A percentile compares a stretch with the other conserved stretches of the same genome.
Evolutionary conservation across 345 rosid genomes (phyloP).

Genomic region (Hibiscus trionum): DNA sequence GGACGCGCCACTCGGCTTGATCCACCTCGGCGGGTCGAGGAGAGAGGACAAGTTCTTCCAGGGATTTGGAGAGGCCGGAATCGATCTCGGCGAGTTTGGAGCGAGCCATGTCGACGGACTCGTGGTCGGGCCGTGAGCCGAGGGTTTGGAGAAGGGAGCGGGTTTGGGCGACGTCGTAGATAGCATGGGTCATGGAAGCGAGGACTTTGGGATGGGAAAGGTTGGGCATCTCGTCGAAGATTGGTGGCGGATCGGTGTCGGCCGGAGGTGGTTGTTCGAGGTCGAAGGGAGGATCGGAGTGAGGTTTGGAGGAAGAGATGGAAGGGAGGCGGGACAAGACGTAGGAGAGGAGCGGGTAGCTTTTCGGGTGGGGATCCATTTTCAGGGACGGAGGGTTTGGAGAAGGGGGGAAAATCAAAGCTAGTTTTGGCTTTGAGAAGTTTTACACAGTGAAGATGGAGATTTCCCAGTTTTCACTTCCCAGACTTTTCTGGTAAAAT

Average conservation of each 20-base stretch:
- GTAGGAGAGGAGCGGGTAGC: conserved; percentile 79
- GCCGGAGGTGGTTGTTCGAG: conserved; percentile 21
- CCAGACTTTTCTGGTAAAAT: neutral
- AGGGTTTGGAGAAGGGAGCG: conserved; percentile 72
- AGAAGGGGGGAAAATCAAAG: neutral
- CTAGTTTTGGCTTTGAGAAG: neutral
- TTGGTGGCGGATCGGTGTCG: conserved; percentile 10
- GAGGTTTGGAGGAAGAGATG: conserved; percentile 18
- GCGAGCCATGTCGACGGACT: conserved; percentile 69
- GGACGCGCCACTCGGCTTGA: conserved; percentile 43
- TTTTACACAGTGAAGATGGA: neutral
- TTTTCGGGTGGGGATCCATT: conserved; percentile 72
- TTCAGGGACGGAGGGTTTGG: neutral
- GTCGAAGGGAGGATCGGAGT: conserved; percentile 24
- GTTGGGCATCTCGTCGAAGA: conserved; percentile 55
- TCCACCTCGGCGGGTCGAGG: conserved; percentile 47
- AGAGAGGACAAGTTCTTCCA: conserved; percentile 68
- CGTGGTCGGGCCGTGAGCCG: conserved; percentile 93
- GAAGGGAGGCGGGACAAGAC: conserved; percentile 71
- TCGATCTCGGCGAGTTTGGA: conserved; percentile 56
- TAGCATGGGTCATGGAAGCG: conserved; percentile 65
- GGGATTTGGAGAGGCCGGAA: conserved; percentile 41
- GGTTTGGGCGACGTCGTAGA: conserved; percentile 69
- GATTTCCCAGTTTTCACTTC: neutral
- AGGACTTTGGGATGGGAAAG: conserved; percentile 56